Percentiles rank a stretch among this genome's conserved stretches.
These are phyloP conservation scores for Phytophthora litchii DNA, from an alignment of 352 stramenopile species.

Conservation along the genomic window DNA sequence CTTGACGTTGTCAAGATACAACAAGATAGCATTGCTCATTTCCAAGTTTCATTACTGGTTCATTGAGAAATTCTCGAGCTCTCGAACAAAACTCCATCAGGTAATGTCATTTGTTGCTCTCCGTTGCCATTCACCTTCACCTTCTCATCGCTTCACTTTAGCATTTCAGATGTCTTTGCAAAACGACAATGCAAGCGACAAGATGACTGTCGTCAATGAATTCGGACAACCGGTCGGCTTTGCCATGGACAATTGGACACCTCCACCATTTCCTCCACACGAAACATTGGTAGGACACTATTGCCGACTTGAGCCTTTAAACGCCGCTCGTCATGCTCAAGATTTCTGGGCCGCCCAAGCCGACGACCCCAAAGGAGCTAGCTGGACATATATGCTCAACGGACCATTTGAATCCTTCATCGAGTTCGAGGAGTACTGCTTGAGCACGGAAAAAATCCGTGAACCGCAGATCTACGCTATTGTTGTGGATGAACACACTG, in stretches of 20 bases:
- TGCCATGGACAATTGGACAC: conserved; percentile 17
- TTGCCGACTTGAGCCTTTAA: conserved; percentile 27
- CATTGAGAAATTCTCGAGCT: background rate
- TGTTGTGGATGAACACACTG: conserved; percentile 12
- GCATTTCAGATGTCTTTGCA: background rate
- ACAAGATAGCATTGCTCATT: too few species aligned
- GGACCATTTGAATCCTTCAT: conserved; percentile 15
- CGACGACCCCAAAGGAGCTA: conserved; percentile 10
- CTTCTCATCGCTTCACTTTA: background rate
- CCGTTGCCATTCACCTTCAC: background rate
- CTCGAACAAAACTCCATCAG: background rate
- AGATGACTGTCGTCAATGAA: conserved; percentile 8
- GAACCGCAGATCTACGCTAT: conserved; percentile 25
- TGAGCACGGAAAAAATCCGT: conserved; percentile 2
- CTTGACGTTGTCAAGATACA: too few species aligned
- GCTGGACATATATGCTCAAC: conserved; percentile 21
- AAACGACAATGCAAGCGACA: background rate
- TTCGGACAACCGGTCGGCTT: conserved; percentile 16
- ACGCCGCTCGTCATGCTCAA: conserved; percentile 11
- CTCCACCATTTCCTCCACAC: conserved; percentile 13
- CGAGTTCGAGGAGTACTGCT: conserved; percentile 14
- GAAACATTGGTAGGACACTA: conserved; percentile 14
- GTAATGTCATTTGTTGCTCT: background rate
- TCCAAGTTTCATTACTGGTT: too few species aligned
- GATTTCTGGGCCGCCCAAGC: conserved; percentile 18